Percentiles rank a stretch among this genome's conserved stretches.
These are phyloP conservation scores for Paramecium tetraurelia DNA, from an alignment of 73 alveolate genomes.

Conservation along the genomic window DNA sequence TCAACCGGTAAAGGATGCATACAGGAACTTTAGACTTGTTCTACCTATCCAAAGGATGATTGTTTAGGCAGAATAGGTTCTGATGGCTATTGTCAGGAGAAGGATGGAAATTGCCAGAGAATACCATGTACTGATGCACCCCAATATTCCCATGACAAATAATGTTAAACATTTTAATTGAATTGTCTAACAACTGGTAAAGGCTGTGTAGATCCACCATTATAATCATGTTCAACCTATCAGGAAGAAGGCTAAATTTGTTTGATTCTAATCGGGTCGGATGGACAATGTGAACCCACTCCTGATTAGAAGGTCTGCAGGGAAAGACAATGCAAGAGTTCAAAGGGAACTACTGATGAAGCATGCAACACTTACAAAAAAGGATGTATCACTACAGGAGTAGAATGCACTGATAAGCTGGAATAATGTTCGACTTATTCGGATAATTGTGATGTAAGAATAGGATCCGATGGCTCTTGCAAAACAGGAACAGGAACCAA, in stretches of 20 bases:
- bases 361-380: not conserved
- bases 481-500: not conserved
- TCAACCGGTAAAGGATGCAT: conserved; percentile 11
- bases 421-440: not conserved
- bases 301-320: not conserved
- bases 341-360: not conserved
- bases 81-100: conserved; percentile 35
- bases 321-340: not conserved
- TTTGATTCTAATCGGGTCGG: not conserved
- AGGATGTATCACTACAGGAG: conserved; percentile 27
- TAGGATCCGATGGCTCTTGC: conserved; percentile 18
- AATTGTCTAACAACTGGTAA: not conserved
- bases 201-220: not conserved
- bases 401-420: not conserved
- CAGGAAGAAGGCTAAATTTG: not conserved
- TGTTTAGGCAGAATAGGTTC: not conserved
- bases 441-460: not conserved
- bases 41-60: not conserved
- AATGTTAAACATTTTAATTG: not conserved
- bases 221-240: not conserved
- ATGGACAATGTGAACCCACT: conserved; percentile 28
- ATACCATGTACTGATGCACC: conserved; percentile 38
- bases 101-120: not conserved
- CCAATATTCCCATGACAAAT: not conserved
- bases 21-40: not conserved